These are phyloP conservation scores for Plantago major DNA, from an alignment of 257 asterid species.

Conservation along the genomic window DNA sequence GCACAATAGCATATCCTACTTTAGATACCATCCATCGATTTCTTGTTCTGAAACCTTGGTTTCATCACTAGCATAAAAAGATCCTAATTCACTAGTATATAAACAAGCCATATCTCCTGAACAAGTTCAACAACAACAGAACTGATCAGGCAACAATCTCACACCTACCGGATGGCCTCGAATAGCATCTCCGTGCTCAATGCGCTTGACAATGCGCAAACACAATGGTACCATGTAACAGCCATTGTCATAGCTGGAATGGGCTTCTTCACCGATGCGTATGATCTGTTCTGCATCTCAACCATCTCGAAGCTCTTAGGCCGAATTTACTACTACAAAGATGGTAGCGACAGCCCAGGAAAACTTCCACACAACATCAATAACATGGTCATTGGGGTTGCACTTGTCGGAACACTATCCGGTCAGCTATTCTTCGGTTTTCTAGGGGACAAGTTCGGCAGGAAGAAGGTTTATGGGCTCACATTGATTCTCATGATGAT, in stretches of 20 bases:
- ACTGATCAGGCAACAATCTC: not conserved
- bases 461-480: conserved; percentile 33
- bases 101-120: not conserved
- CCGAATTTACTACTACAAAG: conserved; percentile 31
- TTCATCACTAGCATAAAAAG: conserved; percentile 6
- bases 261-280: conserved; percentile 40
- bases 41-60: conserved; percentile 26
- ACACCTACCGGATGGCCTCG: conserved; percentile 22
- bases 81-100: conserved; percentile 13
- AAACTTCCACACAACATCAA: conserved; percentile 29
- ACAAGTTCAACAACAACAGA: conserved; percentile 4
- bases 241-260: conserved; percentile 35
- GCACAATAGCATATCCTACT: conserved; percentile 23
- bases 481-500: conserved; percentile 30
- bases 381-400: conserved; percentile 30
- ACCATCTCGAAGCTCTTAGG: conserved; percentile 31
- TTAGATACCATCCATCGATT: conserved; percentile 24
- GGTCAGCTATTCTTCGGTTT: conserved; percentile 35
- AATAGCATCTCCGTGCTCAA: conserved; percentile 28
- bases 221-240: conserved; percentile 33
- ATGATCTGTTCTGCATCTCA: conserved; percentile 36
- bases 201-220: conserved; percentile 32
- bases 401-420: conserved; percentile 29
- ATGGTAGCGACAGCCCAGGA: conserved; percentile 21
- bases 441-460: conserved; percentile 29